These are phyloP conservation scores for Paraphysoderma sedebokerense DNA, from an alignment of 371 early-diverging fungal genomes.

Conservation along the genomic window DNA sequence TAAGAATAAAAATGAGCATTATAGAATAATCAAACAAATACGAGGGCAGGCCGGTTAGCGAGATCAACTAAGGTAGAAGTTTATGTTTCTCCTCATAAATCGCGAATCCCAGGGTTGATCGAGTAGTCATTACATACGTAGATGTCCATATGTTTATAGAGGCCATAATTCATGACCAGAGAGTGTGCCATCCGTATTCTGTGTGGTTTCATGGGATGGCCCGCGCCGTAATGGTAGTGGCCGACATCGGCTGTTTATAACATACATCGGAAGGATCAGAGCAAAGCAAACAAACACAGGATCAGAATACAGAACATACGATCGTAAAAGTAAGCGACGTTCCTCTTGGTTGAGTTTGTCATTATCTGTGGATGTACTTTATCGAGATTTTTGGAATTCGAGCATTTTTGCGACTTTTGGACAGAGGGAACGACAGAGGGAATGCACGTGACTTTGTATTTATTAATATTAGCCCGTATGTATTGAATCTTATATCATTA, in stretches of 20 bases:
- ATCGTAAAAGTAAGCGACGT: conserved; percentile 2
- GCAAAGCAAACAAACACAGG: background rate
- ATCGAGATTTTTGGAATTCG: no score
- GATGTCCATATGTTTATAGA: conserved; percentile 90
- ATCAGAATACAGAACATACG: background rate
- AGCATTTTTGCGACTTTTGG: no score
- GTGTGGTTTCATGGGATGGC: conserved; percentile 99
- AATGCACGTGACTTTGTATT: no score
- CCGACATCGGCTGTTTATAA: conserved; percentile 2
- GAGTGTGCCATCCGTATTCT: conserved; percentile 96
- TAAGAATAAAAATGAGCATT: background rate
- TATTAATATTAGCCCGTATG: no score
- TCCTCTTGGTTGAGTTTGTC: no score
- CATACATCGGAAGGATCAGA: background rate
- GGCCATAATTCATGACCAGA: conserved; percentile 85
- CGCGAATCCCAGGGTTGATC: no score
- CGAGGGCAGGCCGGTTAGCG: background rate
- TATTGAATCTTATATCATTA: no score
- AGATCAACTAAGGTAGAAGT: background rate
- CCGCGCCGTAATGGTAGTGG: conserved; percentile 9
- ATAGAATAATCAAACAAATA: background rate
- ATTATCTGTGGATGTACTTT: no score
- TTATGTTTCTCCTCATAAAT: no score
- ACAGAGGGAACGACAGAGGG: no score
- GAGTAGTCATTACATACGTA: conserved; percentile 44